These are phyloP conservation scores for Euptelea pleiosperma DNA, from an alignment of 164 flowering plant species.

Conservation along the genomic window DNA sequence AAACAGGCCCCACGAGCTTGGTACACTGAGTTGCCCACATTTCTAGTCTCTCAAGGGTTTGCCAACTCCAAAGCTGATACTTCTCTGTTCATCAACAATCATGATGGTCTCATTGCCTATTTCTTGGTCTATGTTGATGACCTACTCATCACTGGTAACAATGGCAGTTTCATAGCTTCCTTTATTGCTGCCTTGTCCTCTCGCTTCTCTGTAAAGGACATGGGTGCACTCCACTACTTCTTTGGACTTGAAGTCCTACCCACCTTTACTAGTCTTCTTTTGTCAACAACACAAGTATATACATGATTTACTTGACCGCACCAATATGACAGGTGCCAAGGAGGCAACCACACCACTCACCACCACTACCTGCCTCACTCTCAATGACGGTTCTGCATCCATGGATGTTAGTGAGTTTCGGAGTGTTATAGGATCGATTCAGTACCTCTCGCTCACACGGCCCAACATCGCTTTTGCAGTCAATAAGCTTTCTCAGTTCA, in stretches of 20 bases:
- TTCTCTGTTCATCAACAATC: conserved; percentile 7
- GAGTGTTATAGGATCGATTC: not conserved
- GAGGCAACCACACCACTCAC: not conserved
- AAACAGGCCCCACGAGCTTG: too few species aligned
- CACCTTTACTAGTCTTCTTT: not conserved
- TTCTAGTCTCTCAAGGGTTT: not conserved
- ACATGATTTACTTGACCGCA: not conserved
- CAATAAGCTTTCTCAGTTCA: too few species aligned
- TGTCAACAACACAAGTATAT: conserved; percentile 9
- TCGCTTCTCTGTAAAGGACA: conserved; percentile 18
- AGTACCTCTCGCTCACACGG: too few species aligned
- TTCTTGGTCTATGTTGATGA: conserved; percentile 19
- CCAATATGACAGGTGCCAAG: not conserved
- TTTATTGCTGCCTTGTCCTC: too few species aligned
- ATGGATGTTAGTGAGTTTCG: not conserved
- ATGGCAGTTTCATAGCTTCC: not conserved
- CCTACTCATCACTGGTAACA: conserved; percentile 4
- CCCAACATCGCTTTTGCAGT: too few species aligned
- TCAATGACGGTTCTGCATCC: not conserved
- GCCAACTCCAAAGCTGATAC: conserved; percentile 1
- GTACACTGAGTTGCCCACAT: not conserved
- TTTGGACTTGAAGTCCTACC: conserved; percentile 13
- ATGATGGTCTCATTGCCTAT: not conserved
- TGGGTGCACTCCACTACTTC: conserved; percentile 5
- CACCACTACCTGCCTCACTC: not conserved